Evolutionary conservation across 2,329 filamentous ascomycete species (phyloP), one percentile per base, ranked within the genome.

Genomic region (Colletotrichum cordylinicola): DNA sequence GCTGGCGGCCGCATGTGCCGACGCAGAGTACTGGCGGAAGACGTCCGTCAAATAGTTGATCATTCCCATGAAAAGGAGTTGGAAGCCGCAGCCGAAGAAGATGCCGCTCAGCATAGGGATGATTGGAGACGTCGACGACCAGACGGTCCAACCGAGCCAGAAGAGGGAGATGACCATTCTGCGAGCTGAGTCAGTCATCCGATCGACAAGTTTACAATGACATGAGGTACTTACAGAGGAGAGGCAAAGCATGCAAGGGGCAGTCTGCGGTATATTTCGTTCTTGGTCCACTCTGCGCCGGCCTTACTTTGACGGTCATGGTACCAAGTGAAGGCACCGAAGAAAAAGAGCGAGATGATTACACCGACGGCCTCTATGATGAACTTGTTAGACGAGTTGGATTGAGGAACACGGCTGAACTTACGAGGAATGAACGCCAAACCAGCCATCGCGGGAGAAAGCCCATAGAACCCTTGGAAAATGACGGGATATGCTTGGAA

Each of bases 121-220:
- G 2, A 82, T 79, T 2, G 82, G 82, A 6, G 80, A 79, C 0
- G 82, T 72, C 3, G 78, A 77, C 5, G 73, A 85, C 71, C 84
- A 88, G 67, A 90, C 88, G 1, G 90, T 91, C 90, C 90, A 92
- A 1, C 90, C 90, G 73, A 92, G 90, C 89, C 89, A 91, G 81
- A 92, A 91, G 6, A 92, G 84, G 18, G 89, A 88, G 56, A 91
- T 81, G 0, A 91, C 91, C 52, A 93, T 85, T n/a, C 83, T 69
- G 85, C 86, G 37, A 87, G 88, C 5, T 89, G 76, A 18, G 56
- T 62, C 6, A 61, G 67, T 2, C 4, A 21, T 21, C 3, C n/a
- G 29, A 21, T 33, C 18, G 18, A 31, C 10, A n/a, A 10, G 16
- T 1, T 16, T 16, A 58, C 2, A 31, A 13, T 35, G 27, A 10